Conservation (phyloP, 1,284 basidiomycete species). For the Bjerkandera adusta region DNA sequence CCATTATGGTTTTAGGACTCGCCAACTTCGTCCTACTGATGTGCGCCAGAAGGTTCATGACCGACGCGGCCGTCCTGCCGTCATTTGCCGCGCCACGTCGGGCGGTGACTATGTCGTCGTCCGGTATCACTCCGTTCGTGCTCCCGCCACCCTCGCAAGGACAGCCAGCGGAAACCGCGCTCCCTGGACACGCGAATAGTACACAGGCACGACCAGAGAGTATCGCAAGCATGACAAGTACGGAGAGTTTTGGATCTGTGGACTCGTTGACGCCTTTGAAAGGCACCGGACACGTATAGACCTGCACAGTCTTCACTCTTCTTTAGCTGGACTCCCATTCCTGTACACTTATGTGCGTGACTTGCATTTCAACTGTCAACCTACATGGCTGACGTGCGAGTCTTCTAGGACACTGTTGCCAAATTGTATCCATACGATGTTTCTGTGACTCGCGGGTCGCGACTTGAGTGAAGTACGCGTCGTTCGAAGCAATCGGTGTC, state of each 20-base stretch:
- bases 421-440: no score
- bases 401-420: no score
- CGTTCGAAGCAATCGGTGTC: no score
- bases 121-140: constrained; percentile 35
- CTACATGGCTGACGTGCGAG: no score
- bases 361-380: no score
- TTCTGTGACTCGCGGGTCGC: no score
- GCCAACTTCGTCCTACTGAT: constrained; percentile 33
- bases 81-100: constrained; percentile 27
- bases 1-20: constrained; percentile 26
- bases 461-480: no score
- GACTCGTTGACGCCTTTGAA: constrained; percentile 12
- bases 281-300: neutral
- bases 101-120: constrained; percentile 23
- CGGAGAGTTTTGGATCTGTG: constrained; percentile 5
- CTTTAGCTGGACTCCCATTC: no score
- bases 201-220: neutral
- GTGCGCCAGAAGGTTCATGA: constrained; percentile 29
- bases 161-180: neutral
- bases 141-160: constrained; percentile 15
- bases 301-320: no score
- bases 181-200: neutral
- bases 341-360: no score
- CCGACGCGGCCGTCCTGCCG: constrained; percentile 26
- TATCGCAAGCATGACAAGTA: neutral